Conservation (phyloP, 257 asterid genomes). For the Solanum rostratum region DNA sequence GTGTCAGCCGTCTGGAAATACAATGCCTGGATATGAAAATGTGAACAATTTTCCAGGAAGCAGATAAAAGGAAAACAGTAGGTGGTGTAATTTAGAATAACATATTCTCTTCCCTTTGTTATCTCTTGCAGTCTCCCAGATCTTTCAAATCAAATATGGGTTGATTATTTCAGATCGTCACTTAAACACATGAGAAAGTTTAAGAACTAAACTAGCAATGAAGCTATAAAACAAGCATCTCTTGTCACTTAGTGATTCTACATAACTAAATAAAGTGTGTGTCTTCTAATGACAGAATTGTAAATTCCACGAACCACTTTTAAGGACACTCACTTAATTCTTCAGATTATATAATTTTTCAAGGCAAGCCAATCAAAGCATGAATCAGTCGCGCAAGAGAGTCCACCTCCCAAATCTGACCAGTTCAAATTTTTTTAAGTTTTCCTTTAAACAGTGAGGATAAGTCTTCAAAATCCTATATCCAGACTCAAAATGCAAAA, state of each 20-base stretch:
- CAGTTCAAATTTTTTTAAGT: not conserved
- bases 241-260: not conserved
- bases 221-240: not conserved
- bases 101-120: not conserved
- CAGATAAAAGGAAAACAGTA: not conserved
- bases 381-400: not conserved
- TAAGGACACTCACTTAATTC: not conserved
- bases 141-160: not conserved
- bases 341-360: not conserved
- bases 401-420: not conserved
- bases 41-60: not conserved
- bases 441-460: not conserved
- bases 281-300: not conserved
- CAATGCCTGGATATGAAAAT: not conserved
- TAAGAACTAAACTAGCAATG: not conserved
- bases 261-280: not conserved
- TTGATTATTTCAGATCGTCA: not conserved
- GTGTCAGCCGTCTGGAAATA: not conserved
- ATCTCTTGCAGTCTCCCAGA: not conserved
- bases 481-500: not conserved
- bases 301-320: not conserved
- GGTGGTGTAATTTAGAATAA: not conserved
- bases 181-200: not conserved
- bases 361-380: not conserved
- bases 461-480: not conserved